Evolutionary conservation across 2,329 filamentous ascomycete species (phyloP), one percentile per base, ranked within the genome.

Genomic region (Tolypocladium tundrense): DNA sequence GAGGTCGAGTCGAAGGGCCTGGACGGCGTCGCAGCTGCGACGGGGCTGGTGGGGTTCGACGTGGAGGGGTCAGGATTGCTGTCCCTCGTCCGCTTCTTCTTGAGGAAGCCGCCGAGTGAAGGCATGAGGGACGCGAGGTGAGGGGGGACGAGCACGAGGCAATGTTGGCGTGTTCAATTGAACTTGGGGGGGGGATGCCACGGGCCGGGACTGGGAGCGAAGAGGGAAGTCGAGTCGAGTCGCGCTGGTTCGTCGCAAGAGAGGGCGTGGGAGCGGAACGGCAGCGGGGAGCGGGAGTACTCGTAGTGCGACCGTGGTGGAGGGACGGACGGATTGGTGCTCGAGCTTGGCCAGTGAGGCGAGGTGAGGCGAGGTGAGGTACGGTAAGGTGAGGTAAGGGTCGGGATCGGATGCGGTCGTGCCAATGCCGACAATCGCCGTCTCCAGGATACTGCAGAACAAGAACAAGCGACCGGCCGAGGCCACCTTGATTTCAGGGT

Each of bases 51-150:
- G 65, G 84, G 80, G 72, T 88, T 88, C 64, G 80, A 80, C 68
- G 85, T 80, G 69, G 86, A 84, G 66, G 81, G 82, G 72, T 90
- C 86, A 72, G 84, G 80, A 71, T 86, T 84, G 71, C 86, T 88
- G 79, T 97, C 91, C 85, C 91, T 95, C 78, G 91, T 96, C 84
- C 91, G 88, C 84, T 96, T 96, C 85, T 96, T 97, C 84, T 97
- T 97, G 73, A 97, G 85, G 72, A 97, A 91, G 75, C 91, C 89
- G 80, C 90, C 91, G 80, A 97, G 84, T 75, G 85, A 90, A 86
- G 92, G 94, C 94, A 99, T 97, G 73, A 21, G 33, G 31, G 61
- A 55, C 50, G 53, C 56, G 53, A 57, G 59, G 56, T 39, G 56
- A 27, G 50, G 57, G 54, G 57, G 53, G 50, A 58, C 50, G 39